phyloP scores from a whole-genome alignment of 2,329 filamentous ascomycete genomes.

The Hypomyces perniciosus region DNA sequence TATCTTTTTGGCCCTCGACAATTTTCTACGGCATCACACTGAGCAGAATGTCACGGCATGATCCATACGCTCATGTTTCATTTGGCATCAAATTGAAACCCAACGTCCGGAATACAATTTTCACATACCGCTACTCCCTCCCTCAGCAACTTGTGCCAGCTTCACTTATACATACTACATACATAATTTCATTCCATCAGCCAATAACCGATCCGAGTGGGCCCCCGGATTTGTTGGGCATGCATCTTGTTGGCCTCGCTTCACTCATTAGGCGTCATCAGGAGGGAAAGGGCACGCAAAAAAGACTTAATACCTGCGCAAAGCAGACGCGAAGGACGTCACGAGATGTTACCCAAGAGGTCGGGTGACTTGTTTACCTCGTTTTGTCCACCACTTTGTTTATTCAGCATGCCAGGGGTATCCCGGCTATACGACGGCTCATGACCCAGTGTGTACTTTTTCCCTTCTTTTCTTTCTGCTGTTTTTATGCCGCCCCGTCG shows the following conservation, averaged over 20 bases:
- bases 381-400: conserved; percentile 4
- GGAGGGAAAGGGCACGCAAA: conserved; percentile 6
- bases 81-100: not conserved
- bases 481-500: not conserved
- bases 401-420: conserved; percentile 6
- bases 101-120: conserved; percentile 5
- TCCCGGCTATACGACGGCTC: conserved; percentile 11
- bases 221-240: not conserved
- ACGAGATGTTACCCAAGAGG: conserved; percentile 4
- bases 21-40: not conserved
- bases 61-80: conserved; percentile 4
- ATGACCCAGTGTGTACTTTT: conserved; percentile 10
- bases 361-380: conserved; percentile 10
- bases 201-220: not conserved
- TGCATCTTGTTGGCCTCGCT: conserved; percentile 11
- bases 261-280: conserved; percentile 5
- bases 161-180: not conserved
- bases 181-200: not conserved
- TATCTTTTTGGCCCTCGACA: not conserved
- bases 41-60: not conserved
- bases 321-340: conserved; percentile 3
- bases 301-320: not conserved
- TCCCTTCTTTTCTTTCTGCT: not conserved
- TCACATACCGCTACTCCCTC: conserved; percentile 6
- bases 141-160: not conserved